These are phyloP conservation scores for Arthrobotrys sphaeroides DNA, from an alignment of 2,329 filamentous ascomycete genomes.

Conservation along the genomic window DNA sequence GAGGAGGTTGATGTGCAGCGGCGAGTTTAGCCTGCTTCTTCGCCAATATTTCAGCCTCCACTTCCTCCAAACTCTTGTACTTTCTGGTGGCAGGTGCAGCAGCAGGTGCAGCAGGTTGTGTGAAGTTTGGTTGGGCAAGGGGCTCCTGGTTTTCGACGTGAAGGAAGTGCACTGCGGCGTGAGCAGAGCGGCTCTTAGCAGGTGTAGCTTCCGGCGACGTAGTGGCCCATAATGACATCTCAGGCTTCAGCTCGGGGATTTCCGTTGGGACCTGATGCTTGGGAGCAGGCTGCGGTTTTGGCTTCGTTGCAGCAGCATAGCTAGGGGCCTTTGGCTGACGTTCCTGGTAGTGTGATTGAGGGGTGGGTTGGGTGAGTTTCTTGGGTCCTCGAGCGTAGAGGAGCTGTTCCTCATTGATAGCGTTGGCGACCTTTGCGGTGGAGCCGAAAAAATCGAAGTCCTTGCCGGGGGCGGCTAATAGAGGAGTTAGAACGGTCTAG, in stretches of 20 bases:
- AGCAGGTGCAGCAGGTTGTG: slow-evolving; percentile 53
- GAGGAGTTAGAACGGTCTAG: not conserved
- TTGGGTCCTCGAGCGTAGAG: slow-evolving; percentile 75
- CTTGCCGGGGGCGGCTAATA: slow-evolving; percentile 68
- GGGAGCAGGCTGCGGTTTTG: slow-evolving; percentile 10
- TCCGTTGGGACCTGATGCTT: slow-evolving; percentile 68
- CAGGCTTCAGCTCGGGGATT: slow-evolving; percentile 88
- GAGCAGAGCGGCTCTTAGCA: slow-evolving; percentile 25
- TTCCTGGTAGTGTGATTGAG: slow-evolving; percentile 59
- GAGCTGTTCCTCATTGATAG: slow-evolving; percentile 89
- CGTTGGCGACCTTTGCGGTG: slow-evolving; percentile 85
- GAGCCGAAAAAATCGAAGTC: slow-evolving; percentile 98
- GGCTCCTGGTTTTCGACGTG: slow-evolving; percentile 60
- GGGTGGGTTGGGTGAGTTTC: slow-evolving; percentile 66
- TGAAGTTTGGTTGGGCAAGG: slow-evolving; percentile 54
- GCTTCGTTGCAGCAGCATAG: slow-evolving; percentile 70
- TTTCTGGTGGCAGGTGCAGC: slow-evolving; percentile 68
- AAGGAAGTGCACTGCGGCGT: slow-evolving; percentile 71
- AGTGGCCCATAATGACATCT: slow-evolving; percentile 86
- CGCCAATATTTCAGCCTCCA: slow-evolving; percentile 87
- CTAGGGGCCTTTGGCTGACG: slow-evolving; percentile 64
- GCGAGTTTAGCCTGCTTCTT: slow-evolving; percentile 63
- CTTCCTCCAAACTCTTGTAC: slow-evolving; percentile 95
- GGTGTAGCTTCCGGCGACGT: slow-evolving; percentile 49
- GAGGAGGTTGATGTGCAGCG: slow-evolving; percentile 58